Conservation (phyloP, 1,284 basidiomycete genomes). For the Moniliella sp. region DNA sequence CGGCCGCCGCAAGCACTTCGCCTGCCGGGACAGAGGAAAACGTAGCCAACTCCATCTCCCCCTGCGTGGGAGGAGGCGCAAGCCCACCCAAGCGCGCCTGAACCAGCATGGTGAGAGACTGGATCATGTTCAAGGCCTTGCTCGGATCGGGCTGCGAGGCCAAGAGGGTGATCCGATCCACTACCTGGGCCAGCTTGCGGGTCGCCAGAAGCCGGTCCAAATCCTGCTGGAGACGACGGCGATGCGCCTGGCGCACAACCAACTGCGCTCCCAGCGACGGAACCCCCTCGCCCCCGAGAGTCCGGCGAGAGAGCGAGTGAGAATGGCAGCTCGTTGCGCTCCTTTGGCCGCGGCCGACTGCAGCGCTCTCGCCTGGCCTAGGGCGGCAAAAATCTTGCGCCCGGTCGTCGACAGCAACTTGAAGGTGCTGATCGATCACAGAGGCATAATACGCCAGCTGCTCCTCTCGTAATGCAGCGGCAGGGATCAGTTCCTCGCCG, state of each 20-base stretch:
- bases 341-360: slow-evolving; percentile 61
- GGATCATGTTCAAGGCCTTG: too few species aligned
- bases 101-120: too few species aligned
- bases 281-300: slow-evolving; percentile 51
- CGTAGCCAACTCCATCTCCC: too few species aligned
- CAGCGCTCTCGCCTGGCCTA: slow-evolving; percentile 84
- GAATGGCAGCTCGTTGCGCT: slow-evolving; percentile 58
- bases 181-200: slow-evolving; percentile 9
- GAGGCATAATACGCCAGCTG: slow-evolving; percentile 78
- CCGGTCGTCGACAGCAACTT: slow-evolving; percentile 70
- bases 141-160: too few species aligned
- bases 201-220: slow-evolving; percentile 8
- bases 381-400: slow-evolving; percentile 81
- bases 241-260: slow-evolving; percentile 11
- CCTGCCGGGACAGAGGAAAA: too few species aligned
- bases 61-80: too few species aligned
- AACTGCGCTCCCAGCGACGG: slow-evolving; percentile 15
- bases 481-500: too few species aligned
- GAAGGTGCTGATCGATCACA: slow-evolving; percentile 77
- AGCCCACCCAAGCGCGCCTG: too few species aligned
- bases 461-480: too few species aligned
- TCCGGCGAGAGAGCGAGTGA: slow-evolving; percentile 48
- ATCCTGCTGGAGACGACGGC: slow-evolving; percentile 11
- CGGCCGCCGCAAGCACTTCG: too few species aligned
- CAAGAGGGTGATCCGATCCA: too few species aligned